A percentile compares a stretch with the other conserved stretches of the same genome.
These are phyloP conservation scores for Russula emetica DNA, from an alignment of 768 basidiomycete species.

Conservation along the genomic window DNA sequence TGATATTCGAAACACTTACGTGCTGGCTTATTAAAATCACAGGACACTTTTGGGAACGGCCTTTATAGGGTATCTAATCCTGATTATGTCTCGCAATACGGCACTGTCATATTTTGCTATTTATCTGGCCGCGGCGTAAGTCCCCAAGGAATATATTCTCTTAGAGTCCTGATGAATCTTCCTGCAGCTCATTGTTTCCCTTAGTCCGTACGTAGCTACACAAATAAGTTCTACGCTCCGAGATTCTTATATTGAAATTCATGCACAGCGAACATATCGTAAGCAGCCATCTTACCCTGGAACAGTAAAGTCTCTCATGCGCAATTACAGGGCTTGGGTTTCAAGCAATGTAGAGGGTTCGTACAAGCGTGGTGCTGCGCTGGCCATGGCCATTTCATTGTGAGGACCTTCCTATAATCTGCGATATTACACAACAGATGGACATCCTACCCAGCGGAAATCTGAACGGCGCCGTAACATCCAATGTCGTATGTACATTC, in stretches of 20 bases:
- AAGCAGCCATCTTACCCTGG: not conserved
- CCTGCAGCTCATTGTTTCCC: not conserved
- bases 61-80: not conserved
- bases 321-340: not conserved
- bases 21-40: not conserved
- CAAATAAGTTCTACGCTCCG: not conserved
- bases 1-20: too few relatives aligned
- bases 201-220: not conserved
- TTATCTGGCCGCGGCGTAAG: not conserved
- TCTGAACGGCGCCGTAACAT: slow-evolving; percentile 1
- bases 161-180: not conserved
- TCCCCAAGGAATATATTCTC: not conserved
- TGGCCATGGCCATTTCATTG: not conserved
- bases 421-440: slow-evolving; percentile 61
- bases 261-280: not conserved
- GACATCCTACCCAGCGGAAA: slow-evolving; percentile 34
- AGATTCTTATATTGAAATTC: not conserved
- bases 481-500: not conserved
- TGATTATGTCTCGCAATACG: not conserved
- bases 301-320: not conserved
- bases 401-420: not conserved
- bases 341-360: slow-evolving; percentile 2
- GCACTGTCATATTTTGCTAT: slow-evolving; percentile 3
- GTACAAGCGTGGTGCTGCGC: not conserved
- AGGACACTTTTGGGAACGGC: not conserved